phyloP scores from a whole-genome alignment of 768 basidiomycete genomes.

The Mycena indigotica region DNA sequence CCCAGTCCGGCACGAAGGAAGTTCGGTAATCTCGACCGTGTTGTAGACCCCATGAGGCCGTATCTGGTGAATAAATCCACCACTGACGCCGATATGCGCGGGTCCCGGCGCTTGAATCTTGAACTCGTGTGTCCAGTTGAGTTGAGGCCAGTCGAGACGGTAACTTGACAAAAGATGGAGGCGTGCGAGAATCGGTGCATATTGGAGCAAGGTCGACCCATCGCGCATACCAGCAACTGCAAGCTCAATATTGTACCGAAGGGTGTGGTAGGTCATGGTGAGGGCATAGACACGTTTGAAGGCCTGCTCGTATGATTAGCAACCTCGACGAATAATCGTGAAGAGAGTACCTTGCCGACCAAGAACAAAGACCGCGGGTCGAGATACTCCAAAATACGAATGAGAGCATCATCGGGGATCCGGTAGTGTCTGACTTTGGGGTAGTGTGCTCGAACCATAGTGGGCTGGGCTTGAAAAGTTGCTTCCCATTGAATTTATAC shows the following conservation, averaged over 20 bases:
- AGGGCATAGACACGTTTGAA: conserved; percentile 48
- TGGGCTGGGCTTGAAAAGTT: conserved; percentile 32
- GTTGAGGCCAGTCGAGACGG: conserved; percentile 50
- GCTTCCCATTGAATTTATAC: conserved; percentile 50
- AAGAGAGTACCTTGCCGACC: conserved; percentile 43
- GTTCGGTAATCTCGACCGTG: conserved; percentile 47
- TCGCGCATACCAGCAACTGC: conserved; percentile 54
- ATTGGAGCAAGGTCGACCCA: conserved; percentile 43
- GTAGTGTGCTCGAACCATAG: conserved; percentile 50
- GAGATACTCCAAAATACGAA: conserved; percentile 49
- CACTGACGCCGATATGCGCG: conserved; percentile 43
- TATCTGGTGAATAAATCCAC: conserved; percentile 49
- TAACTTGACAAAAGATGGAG: conserved; percentile 49
- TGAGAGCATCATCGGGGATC: conserved; percentile 54
- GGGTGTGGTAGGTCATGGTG: conserved; percentile 48
- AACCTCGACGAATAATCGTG: conserved; percentile 8
- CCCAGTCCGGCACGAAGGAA: conserved; percentile 51
- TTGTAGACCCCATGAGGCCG: conserved; percentile 41
- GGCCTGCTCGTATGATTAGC: conserved; percentile 35
- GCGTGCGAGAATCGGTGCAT: conserved; percentile 42
- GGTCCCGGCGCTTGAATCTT: conserved; percentile 42
- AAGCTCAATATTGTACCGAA: conserved; percentile 54
- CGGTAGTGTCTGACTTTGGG: conserved; percentile 47
- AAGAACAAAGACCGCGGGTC: conserved; percentile 51
- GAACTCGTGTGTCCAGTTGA: conserved; percentile 51